Evolutionary conservation across 1,284 basidiomycete genomes (phyloP).

Genomic region (Leccinum griseonigrum): DNA sequence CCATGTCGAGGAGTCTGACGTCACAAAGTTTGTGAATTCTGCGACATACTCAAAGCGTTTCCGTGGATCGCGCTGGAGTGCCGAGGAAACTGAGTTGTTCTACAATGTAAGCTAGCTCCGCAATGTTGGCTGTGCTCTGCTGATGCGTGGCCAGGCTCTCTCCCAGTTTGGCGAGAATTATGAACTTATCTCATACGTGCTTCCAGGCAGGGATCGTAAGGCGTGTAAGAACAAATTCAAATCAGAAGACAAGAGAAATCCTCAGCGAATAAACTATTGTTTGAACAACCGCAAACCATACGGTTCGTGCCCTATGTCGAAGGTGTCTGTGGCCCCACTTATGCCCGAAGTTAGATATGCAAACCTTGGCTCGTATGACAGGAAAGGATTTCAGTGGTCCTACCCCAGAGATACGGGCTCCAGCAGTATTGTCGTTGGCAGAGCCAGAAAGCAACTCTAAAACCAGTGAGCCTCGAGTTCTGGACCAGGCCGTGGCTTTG

Average conservation of each 20-base stretch:
- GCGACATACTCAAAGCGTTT: conserved; percentile 75
- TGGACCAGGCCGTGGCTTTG: neutral
- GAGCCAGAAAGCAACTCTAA: conserved; percentile 14
- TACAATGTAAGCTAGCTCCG: conserved; percentile 58
- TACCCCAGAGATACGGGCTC: conserved; percentile 63
- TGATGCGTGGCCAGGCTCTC: conserved; percentile 56
- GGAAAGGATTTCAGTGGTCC: conserved; percentile 81
- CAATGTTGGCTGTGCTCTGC: conserved; percentile 3
- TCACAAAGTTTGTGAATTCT: conserved; percentile 84
- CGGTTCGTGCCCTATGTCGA: conserved; percentile 42
- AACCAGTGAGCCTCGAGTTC: neutral
- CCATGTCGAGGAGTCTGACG: conserved; percentile 81
- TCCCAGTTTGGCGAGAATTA: conserved; percentile 91
- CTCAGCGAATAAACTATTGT: conserved; percentile 63
- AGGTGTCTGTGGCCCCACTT: neutral
- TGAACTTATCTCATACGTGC: conserved; percentile 82
- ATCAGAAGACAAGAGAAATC: conserved; percentile 79
- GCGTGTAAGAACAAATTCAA: conserved; percentile 93
- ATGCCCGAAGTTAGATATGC: conserved; percentile 50
- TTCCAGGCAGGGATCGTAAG: conserved; percentile 83
- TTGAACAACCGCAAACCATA: conserved; percentile 67
- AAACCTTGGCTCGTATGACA: conserved; percentile 68
- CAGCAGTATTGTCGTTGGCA: conserved; percentile 34
- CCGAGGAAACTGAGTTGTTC: conserved; percentile 83
- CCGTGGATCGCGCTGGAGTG: conserved; percentile 78